Evolutionary conservation across 306 rosid species (phyloP), one percentile per base, ranked within the genome.

Genomic region (Glycyrrhiza uralensis): DNA sequence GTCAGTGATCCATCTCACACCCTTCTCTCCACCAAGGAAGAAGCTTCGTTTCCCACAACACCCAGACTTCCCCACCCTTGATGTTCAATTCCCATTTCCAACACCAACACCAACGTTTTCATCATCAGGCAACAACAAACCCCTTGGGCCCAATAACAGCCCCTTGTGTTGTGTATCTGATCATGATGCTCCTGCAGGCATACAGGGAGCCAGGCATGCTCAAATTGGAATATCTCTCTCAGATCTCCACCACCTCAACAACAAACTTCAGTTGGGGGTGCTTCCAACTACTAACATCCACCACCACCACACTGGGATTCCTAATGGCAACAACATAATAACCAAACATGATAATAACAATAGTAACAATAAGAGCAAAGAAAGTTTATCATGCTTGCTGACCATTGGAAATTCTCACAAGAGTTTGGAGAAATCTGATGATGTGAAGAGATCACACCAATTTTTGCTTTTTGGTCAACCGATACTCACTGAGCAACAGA

Each of bases 131-230:
- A 85, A 88, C 87, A n/a, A n/a, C n/a, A n/a, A n/a, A n/a, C 89
- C 91, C 82, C 71, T 89, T 1, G 91, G 96, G 93, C 83, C 84
- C 57, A 87, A 86, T 19, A 70, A 52, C 83, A 88, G 85, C 79
- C 96, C 92, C 79, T 75, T 86, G 87, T 84, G 96, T 93, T 88
- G 83, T 91, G 79, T 83, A 69, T 80, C 91, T 18, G 90, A 89
- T 75, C 81, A 85, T 86, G 82, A 87, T 87, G 85, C 99, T 85
- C 86, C 97, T 83, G 91, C 91, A 91, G 92, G 99, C 96, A 94
- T 94, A 86, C 99, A 94, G 99, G 97, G 99, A 94, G 99, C 99
- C 99, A 94, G 99, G 99, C 99, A 94, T 87, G 84, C 99, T 88
- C 99, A 86, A 86, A 84, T 89, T 84, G 97, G 98, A 83, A 76